Base-by-base conservation (phyloP, 352 stramenopile species). In the Globisporangium acanthophoron region DNA sequence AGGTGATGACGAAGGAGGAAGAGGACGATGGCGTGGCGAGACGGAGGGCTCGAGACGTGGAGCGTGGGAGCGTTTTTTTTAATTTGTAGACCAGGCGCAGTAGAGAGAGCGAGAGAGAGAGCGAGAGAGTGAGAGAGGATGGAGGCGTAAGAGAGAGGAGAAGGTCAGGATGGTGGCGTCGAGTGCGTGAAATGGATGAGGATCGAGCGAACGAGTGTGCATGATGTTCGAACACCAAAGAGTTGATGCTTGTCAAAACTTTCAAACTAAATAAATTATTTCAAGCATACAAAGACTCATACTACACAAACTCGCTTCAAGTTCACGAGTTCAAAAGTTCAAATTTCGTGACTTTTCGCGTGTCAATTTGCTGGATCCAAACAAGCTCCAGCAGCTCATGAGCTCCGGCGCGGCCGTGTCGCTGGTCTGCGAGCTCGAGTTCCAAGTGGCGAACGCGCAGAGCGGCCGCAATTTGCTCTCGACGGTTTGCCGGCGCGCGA, bases 361-460 rank as follows among this genome's bases (percentile, higher is more conserved):
- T 43, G 37, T 43, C 37, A 43, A 18, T 15, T 15, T 3, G 11
- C 21, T 24, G 21, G 21, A 24, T 24, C 21, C 21, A 24, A 24
- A 24, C 21, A 24, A 24, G 21, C 21, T 24, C 21, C 21, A 24
- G 21, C 11, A 3, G 37, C 16, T 43, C 37, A 56, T 44, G 27
- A 52, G 18, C 31, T 7, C 16, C 27, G 40, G 31, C 24, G 31
- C 8, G 27, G 27, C 8, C 20, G 20, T 33, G 16, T 9, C 45
- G 6, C 46, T 59, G 35, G 48, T 18, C 11, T 90, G 79, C 60
- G 71, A 76, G 59, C 43, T 87, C 40, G 77, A 90, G 67, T 67
- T 82, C 66, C 79, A 90, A 61, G 58, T 80, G 40, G 75, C 77
- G 4, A 73, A 87, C 37, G 75, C 73, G 39, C 59, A 62, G 21